Percentiles rank a stretch among this genome's conserved stretches.
These are phyloP conservation scores for Aspergillus calidoustus DNA, from an alignment of 2,329 filamentous ascomycete genomes.

Conservation along the genomic window DNA sequence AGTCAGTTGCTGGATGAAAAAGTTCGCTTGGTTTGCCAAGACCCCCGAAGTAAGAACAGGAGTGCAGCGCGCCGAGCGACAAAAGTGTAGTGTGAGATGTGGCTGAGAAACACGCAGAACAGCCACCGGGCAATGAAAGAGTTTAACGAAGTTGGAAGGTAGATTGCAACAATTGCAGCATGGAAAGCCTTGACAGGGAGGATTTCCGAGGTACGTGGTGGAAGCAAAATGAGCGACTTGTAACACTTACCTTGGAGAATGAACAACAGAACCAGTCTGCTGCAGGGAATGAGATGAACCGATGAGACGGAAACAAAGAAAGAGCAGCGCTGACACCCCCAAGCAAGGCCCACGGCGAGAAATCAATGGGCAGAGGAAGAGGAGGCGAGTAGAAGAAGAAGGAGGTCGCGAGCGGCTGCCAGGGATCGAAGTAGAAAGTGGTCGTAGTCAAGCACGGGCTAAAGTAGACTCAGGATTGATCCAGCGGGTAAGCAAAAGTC, in stretches of 20 bases:
- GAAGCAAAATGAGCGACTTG: slow-evolving; percentile 25
- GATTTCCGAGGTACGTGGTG: slow-evolving; percentile 20
- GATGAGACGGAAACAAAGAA: not conserved
- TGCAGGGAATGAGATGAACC: slow-evolving; percentile 1
- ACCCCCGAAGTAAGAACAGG: slow-evolving; percentile 22
- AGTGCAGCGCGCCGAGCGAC: slow-evolving; percentile 24
- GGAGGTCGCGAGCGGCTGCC: slow-evolving; percentile 33
- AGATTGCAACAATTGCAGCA: slow-evolving; percentile 9
- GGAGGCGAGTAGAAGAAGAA: slow-evolving; percentile 20
- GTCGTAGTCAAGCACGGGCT: slow-evolving; percentile 20
- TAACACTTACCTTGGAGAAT: slow-evolving; percentile 29
- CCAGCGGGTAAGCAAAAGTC: slow-evolving; percentile 27
- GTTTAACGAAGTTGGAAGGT: slow-evolving; percentile 5
- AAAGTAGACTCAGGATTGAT: slow-evolving; percentile 20
- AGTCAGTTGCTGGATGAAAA: slow-evolving; percentile 34
- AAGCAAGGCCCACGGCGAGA: not conserved
- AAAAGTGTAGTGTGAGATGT: slow-evolving; percentile 6
- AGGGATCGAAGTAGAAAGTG: slow-evolving; percentile 31
- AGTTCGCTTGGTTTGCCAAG: slow-evolving; percentile 44
- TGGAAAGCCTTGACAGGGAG: slow-evolving; percentile 28
- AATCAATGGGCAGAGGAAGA: not conserved
- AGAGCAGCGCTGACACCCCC: not conserved
- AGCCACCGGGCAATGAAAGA: not conserved
- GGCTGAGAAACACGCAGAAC: not conserved
- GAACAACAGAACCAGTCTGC: slow-evolving; percentile 22